Base-by-base conservation (phyloP, 208 protist genomes). In the Acanthamoeba comandoni region DNA sequence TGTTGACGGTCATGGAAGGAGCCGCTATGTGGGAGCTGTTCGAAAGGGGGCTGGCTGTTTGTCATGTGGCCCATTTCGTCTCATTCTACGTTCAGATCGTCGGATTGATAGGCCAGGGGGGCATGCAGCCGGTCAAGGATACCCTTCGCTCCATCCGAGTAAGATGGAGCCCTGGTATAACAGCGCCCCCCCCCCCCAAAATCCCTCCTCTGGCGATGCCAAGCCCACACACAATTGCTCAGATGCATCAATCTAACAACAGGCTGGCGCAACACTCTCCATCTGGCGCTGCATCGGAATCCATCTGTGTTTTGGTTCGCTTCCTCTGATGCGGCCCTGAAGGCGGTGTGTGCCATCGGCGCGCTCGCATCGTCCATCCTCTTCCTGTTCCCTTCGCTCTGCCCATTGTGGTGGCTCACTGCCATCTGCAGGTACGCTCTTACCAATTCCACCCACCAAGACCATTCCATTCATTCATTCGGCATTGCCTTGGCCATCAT, bases 21-120 rank as follows among this genome's bases (percentile, higher is more conserved):
- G 65, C 65, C 15, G 65, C 65, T 15, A 29, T 80, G 15, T 80
- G 70, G 70, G 70, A 80, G 2, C 70, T 80, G 70, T 80, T 80
- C 70, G 70, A 80, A 12, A 43, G 70, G 12, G 70, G 70, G 15
- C 35, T 80, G 70, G 70, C 70, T 1, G 39, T 80, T 0, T 80
- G 70, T 26, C 70, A 80, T 26, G 39, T 80, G 0, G 31, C 43
- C 11, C 69, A 79, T 49, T 79, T 79, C 15, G 43, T 79, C 29
- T 79, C 69, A 7, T 79, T 79, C 15, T 79, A 51, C 26, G 69
- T 51, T 35, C 67, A 75, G 31, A 49, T 75, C 7, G 67, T 9
- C 17, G 67, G 67, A 13, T 43, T 75, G 8, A 0, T 75, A 15
- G 67, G 67, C 67, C n/a, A 19, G 19, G 31, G 52, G 19, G 67